Conservation (phyloP, 2,329 filamentous ascomycete species). For the Elsinoe arachidis region DNA sequence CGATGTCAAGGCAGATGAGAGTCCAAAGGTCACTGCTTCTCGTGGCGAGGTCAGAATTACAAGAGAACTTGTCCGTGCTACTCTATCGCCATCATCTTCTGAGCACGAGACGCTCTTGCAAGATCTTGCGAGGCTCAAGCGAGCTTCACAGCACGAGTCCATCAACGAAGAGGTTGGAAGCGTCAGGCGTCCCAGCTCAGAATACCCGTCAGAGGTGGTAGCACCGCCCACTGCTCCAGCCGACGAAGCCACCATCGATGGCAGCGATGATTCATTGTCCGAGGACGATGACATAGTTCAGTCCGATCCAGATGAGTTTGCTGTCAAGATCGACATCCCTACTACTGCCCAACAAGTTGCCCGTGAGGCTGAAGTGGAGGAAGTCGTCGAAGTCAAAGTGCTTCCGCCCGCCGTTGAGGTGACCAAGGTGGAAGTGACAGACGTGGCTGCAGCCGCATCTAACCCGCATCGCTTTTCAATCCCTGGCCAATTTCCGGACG, state of each 20-base stretch:
- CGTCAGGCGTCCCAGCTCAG: not conserved
- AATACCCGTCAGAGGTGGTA: constrained; percentile 8
- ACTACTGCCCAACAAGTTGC: not conserved
- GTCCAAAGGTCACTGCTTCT: not conserved
- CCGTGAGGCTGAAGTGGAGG: constrained; percentile 2
- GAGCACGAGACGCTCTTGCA: constrained; percentile 15
- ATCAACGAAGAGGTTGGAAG: not conserved
- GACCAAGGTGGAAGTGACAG: not conserved
- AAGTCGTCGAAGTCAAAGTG: not conserved
- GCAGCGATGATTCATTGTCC: not conserved
- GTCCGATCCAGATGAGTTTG: not conserved
- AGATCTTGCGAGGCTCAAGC: constrained; percentile 12
- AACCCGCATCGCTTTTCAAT: not conserved
- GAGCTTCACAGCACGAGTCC: not conserved
- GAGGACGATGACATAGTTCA: not conserved
- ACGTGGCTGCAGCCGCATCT: not conserved
- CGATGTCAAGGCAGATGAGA: not conserved
- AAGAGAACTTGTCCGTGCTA: constrained; percentile 28
- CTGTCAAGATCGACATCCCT: constrained; percentile 3
- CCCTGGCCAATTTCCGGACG: not conserved
- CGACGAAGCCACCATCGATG: constrained; percentile 2
- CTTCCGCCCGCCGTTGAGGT: not conserved
- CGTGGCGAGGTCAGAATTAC: constrained; percentile 24
- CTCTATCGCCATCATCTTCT: constrained; percentile 24
- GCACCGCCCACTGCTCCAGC: not conserved